Conservation (phyloP, 2,329 filamentous ascomycete genomes). For the Chrysoporthe cubensis region DNA sequence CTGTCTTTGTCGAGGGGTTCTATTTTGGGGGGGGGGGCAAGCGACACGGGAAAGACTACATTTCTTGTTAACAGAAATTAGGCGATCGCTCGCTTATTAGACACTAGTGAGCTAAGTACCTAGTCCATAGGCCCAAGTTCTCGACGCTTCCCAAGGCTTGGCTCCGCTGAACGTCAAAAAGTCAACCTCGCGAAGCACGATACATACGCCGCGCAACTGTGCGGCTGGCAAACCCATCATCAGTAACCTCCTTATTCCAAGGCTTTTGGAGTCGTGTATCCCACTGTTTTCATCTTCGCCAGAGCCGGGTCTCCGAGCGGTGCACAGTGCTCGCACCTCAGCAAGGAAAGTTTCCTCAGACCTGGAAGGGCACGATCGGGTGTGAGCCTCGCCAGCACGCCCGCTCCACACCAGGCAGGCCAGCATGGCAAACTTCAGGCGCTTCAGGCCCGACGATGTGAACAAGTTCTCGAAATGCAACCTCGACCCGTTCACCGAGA, state of each 20-base stretch:
- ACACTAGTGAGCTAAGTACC: too few relatives aligned
- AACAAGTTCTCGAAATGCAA: constrained; percentile 93
- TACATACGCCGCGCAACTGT: background rate
- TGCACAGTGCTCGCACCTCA: background rate
- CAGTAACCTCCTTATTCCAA: background rate
- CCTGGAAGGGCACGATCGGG: background rate
- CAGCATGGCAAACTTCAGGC: constrained; percentile 79
- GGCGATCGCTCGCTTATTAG: too few relatives aligned
- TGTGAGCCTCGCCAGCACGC: background rate
- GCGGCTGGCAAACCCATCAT: background rate
- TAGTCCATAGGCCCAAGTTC: too few relatives aligned
- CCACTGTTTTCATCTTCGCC: background rate
- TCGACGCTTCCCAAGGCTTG: too few relatives aligned
- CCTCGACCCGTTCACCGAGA: constrained; percentile 95
- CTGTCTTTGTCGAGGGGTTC: too few relatives aligned
- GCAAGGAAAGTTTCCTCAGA: too few relatives aligned
- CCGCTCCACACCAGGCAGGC: background rate
- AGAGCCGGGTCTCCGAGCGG: background rate
- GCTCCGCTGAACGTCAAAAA: background rate
- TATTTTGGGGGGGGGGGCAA: too few relatives aligned
- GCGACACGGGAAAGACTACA: too few relatives aligned
- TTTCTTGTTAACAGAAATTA: too few relatives aligned
- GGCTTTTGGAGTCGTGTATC: background rate
- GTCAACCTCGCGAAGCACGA: background rate
- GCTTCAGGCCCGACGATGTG: constrained; percentile 82